Conservation (phyloP, 192 early-diverging fungal genomes). For the Umbelopsis sp. region DNA sequence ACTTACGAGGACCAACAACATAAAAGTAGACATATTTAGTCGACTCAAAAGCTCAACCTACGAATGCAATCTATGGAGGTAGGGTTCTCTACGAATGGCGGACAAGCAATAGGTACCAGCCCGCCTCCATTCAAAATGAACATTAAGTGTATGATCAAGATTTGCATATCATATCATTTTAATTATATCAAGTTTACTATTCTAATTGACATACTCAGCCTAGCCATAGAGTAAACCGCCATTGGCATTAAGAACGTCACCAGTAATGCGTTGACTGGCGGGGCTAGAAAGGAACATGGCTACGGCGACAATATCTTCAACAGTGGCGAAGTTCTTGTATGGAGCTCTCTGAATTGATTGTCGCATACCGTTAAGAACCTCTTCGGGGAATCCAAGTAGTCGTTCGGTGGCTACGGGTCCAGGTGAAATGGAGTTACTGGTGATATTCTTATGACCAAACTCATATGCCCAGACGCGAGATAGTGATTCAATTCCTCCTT, state of each 20-base stretch:
- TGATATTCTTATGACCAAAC: slow-evolving; percentile 60
- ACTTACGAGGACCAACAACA: no score
- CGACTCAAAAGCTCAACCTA: no score
- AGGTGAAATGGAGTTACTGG: slow-evolving; percentile 79
- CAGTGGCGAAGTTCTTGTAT: neutral
- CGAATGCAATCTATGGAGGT: no score
- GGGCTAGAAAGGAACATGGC: neutral
- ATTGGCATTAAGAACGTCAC: neutral
- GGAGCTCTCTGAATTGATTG: neutral
- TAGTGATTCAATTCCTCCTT: slow-evolving; percentile 19
- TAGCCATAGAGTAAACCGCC: no score
- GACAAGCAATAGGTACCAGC: no score
- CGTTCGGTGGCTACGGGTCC: slow-evolving; percentile 80
- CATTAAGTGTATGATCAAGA: no score
- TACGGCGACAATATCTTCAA: neutral
- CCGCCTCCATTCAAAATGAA: no score
- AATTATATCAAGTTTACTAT: no score
- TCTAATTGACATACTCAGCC: no score
- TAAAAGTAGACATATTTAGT: no score
- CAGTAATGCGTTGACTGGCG: neutral
- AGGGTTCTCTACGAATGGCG: no score
- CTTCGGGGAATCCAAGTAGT: slow-evolving; percentile 29
- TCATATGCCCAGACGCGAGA: slow-evolving; percentile 61
- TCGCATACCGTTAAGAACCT: neutral
- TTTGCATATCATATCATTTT: no score